Evolutionary conservation across 306 rosid species (phyloP).

Genomic region (Lathyrus tuberosus): DNA sequence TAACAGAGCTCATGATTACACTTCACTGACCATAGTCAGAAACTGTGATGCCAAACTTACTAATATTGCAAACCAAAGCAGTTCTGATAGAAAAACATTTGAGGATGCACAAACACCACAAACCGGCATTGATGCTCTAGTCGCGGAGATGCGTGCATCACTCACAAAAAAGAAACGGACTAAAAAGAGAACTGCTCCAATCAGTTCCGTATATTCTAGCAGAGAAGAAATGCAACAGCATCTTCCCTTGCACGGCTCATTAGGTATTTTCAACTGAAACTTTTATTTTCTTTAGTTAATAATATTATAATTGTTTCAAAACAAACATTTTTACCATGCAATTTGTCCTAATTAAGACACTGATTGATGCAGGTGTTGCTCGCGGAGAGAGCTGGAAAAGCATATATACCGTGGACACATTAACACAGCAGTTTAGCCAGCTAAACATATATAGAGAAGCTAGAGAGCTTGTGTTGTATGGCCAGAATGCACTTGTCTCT

Average conservation of each 20-base stretch:
- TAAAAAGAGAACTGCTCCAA: conserved; percentile 49
- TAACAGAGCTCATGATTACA: conserved; percentile 41
- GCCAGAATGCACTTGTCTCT: conserved; percentile 60
- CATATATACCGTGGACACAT: conserved; percentile 46
- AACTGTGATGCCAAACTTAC: conserved; percentile 37
- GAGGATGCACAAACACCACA: conserved; percentile 44
- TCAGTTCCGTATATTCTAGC: conserved; percentile 44
- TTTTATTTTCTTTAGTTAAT: conserved; percentile 2
- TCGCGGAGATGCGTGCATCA: conserved; percentile 47
- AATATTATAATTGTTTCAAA: conserved; percentile 30
- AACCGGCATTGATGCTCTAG: conserved; percentile 60
- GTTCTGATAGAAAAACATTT: conserved; percentile 34
- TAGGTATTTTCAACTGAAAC: conserved; percentile 54
- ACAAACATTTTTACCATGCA: conserved; percentile 24
- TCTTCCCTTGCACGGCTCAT: conserved; percentile 37
- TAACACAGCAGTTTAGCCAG: conserved; percentile 54
- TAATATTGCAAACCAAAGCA: conserved; percentile 37
- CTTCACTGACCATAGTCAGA: conserved; percentile 43
- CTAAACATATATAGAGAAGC: conserved; percentile 61
- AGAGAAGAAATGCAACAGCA: conserved; percentile 41
- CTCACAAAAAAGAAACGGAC: conserved; percentile 68
- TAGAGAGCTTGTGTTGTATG: conserved; percentile 47
- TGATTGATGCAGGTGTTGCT: conserved; percentile 55
- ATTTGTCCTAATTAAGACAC: conserved; percentile 31
- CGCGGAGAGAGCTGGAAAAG: conserved; percentile 38